These are phyloP conservation scores for Talaromyces sp. DNA, from an alignment of 2,329 filamentous ascomycete genomes.

Conservation along the genomic window DNA sequence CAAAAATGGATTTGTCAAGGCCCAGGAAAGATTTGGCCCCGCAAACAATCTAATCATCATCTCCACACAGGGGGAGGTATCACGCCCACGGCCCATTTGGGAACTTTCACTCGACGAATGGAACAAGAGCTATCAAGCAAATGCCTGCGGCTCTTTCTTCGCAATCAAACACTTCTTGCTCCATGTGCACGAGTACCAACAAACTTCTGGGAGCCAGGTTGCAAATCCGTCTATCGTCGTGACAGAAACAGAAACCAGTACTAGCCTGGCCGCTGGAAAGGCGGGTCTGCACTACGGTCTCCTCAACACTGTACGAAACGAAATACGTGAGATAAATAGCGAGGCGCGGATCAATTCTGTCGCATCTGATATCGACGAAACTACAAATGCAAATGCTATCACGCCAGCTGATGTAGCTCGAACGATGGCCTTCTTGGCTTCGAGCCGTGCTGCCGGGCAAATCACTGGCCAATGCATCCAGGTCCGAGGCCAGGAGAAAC, in stretches of 20 bases:
- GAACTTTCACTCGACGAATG: conserved; percentile 54
- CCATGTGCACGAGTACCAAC: conserved; percentile 45
- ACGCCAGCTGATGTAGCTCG: conserved; percentile 53
- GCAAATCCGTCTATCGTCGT: conserved; percentile 57
- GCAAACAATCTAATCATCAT: conserved; percentile 58
- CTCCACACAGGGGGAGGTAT: conserved; percentile 56
- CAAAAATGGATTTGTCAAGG: conserved; percentile 43
- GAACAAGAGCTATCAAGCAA: conserved; percentile 55
- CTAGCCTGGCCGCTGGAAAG: conserved; percentile 54
- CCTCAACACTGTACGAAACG: conserved; percentile 57
- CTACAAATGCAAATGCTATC: conserved; percentile 47
- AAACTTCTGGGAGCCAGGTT: conserved; percentile 43
- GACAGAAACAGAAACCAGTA: conserved; percentile 56
- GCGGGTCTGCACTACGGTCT: conserved; percentile 57
- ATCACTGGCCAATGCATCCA: conserved; percentile 58
- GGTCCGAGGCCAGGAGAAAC: conserved; percentile 54
- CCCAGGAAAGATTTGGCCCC: conserved; percentile 51
- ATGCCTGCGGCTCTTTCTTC: conserved; percentile 57
- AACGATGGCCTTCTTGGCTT: conserved; percentile 54
- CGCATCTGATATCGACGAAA: conserved; percentile 53
- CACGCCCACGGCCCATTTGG: conserved; percentile 55
- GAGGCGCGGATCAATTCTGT: conserved; percentile 58
- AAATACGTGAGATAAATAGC: conserved; percentile 55
- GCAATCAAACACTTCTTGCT: conserved; percentile 60
- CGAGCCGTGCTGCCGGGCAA: conserved; percentile 55